Evolutionary conservation across 805 yeast genomes (phyloP).

Genomic region (Hagleromyces aurorensis): DNA sequence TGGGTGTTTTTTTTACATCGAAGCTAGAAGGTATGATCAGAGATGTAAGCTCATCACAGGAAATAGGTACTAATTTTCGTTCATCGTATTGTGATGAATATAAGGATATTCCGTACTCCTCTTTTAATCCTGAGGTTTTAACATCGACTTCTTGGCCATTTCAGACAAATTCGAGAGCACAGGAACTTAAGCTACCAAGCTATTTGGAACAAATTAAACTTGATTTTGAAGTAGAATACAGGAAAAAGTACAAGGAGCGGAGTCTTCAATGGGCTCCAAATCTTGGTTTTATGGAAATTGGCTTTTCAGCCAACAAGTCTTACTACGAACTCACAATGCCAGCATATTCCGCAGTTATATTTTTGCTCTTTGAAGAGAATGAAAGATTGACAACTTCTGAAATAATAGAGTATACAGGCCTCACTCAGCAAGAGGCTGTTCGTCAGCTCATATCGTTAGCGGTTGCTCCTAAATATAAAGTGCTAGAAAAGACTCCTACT

Average conservation of each 20-base stretch:
- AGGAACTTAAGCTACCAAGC: conserved; percentile 37
- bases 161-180: conserved; percentile 24
- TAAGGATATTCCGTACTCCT: conserved; percentile 21
- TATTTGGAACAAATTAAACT: conserved; percentile 36
- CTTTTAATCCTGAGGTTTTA: conserved; percentile 44
- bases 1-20: conserved; percentile 72
- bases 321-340: conserved; percentile 78
- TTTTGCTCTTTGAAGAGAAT: conserved; percentile 62
- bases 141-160: conserved; percentile 67
- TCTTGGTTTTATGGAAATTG: conserved; percentile 74
- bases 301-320: conserved; percentile 57
- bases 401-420: conserved; percentile 55
- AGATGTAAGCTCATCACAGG: conserved; percentile 59
- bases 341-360: conserved; percentile 68
- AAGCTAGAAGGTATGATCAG: conserved; percentile 81
- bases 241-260: conserved; percentile 47
- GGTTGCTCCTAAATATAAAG: conserved; percentile 70
- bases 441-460: conserved; percentile 79
- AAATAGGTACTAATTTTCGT: conserved; percentile 16
- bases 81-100: conserved; percentile 6
- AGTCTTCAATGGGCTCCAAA: conserved; percentile 71
- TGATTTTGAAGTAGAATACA: conserved; percentile 46
- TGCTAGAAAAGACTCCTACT: conserved; percentile 70
- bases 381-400: conserved; percentile 48
- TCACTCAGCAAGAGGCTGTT: conserved; percentile 64